A percentile compares a stretch with the other conserved stretches of the same genome.
phyloP scores from a whole-genome alignment of 2,329 filamentous ascomycete genomes.

The Hortaea sp. region DNA sequence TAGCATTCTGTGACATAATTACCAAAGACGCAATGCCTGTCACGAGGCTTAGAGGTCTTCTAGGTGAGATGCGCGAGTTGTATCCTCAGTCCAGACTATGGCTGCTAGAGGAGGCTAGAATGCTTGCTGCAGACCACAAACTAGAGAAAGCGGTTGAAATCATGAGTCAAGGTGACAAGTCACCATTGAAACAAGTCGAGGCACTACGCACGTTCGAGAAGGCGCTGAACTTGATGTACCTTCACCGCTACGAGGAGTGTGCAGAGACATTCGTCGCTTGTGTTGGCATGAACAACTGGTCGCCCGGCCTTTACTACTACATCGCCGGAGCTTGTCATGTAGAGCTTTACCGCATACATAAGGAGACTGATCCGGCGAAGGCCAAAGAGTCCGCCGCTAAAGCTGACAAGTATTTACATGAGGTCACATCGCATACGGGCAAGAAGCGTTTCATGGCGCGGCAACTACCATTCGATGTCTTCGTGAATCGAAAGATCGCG shows the following conservation, averaged over 20 bases:
- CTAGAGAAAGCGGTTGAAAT: slow-evolving; percentile 59
- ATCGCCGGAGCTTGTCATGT: slow-evolving; percentile 70
- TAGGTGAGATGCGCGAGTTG: slow-evolving; percentile 61
- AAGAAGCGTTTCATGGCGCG: slow-evolving; percentile 85
- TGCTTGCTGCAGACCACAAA: slow-evolving; percentile 56
- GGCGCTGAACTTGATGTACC: slow-evolving; percentile 65
- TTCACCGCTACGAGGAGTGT: slow-evolving; percentile 66
- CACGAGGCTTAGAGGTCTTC: slow-evolving; percentile 54
- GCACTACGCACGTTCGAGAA: slow-evolving; percentile 80
- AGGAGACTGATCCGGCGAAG: slow-evolving; percentile 34
- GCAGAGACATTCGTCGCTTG: slow-evolving; percentile 61
- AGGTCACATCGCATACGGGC: slow-evolving; percentile 63
- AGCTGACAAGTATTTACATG: slow-evolving; percentile 61
- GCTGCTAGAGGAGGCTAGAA: slow-evolving; percentile 77
- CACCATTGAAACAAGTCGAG: slow-evolving; percentile 75
- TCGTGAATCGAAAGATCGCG: slow-evolving; percentile 69
- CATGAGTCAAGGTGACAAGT: slow-evolving; percentile 20
- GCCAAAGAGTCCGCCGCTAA: slow-evolving; percentile 35
- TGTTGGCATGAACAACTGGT: slow-evolving; percentile 81
- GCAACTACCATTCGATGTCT: slow-evolving; percentile 82
- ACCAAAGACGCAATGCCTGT: slow-evolving; percentile 59
- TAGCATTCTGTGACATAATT: slow-evolving; percentile 81
- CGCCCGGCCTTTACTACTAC: slow-evolving; percentile 79
- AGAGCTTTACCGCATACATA: slow-evolving; percentile 63
- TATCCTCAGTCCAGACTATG: slow-evolving; percentile 80